Conservation (phyloP, 768 basidiomycete genomes). For the Trametes elegans region DNA sequence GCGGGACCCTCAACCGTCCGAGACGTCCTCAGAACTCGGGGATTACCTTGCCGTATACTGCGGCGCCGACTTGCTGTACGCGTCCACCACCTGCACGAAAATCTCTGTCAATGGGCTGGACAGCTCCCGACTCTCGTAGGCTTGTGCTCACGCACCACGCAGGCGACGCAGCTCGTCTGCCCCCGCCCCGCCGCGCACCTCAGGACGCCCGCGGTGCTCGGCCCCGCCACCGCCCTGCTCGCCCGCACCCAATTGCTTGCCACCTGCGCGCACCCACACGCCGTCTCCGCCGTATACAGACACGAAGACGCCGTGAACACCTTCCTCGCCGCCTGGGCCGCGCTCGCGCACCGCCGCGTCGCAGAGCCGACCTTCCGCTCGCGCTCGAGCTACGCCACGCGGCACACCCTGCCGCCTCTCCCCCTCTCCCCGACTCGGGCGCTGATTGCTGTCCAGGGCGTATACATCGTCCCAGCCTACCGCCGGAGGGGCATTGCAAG, state of each 20-base stretch:
- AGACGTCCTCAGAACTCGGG: neutral
- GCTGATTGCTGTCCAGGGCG: constrained; percentile 20
- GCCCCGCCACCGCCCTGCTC: neutral
- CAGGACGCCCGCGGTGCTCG: neutral
- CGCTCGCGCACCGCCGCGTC: neutral
- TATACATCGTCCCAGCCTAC: constrained; percentile 18
- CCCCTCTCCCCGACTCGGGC: neutral
- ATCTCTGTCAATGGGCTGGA: neutral
- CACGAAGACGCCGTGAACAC: neutral
- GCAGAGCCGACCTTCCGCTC: neutral
- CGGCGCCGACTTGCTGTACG: neutral
- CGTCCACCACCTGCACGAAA: too few species aligned
- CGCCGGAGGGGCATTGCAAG: constrained; percentile 22
- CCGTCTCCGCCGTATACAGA: neutral
- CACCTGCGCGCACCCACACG: neutral
- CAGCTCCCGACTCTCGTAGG: neutral
- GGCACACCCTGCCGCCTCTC: neutral
- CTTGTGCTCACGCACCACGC: neutral
- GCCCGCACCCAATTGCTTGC: neutral
- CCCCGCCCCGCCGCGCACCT: neutral
- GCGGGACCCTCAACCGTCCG: neutral
- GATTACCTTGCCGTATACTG: neutral
- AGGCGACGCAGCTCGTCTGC: neutral
- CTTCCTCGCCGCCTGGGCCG: neutral
- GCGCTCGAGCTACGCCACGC: constrained; percentile 4